Evolutionary conservation across 1,284 basidiomycete genomes (phyloP), one percentile per base, ranked within the genome.

Genomic region (Sporisorium iseilematis-ciliati): DNA sequence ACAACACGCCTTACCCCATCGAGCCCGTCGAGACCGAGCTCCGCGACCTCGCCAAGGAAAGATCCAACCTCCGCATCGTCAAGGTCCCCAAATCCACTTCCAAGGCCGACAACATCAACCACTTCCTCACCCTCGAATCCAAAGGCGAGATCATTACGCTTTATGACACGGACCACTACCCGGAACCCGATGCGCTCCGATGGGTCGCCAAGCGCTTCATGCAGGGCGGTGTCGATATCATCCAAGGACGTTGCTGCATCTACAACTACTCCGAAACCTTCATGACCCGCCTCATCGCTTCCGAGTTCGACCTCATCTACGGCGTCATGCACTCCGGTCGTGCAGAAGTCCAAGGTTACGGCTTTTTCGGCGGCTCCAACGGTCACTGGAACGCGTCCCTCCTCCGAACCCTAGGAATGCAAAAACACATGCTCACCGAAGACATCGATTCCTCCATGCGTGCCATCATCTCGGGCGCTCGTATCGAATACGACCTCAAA

Each of bases 361-460:
- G 79, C 20, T 70, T 82, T 68, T 81, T 82, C 51, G 81, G 81
- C 53, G 81, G 81, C 10, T 72, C 70, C 46, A 82, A 82, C 66
- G 81, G 81, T 18, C 75, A 79, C 59, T 82, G 81, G 81, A 82
- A 81, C 59, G 73, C 78, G 6, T 79, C 77, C 26, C 68, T 82
- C 14, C 71, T 82, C 12, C 62, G 62, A 10, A 70, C 79, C 7
- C 65, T 82, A 1, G 75, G 71, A 2, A 77, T 82, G 74, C 68
- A 81, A 31, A 75, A 74, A 50, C 65, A 77, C 42, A 81, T 81
- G 79, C 61, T 81, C 7, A 81, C 81, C 40, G 81, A 82, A 52
- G 81, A 82, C 48, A 81, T 82, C 40, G 80, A 82, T 50, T 75
- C 77, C 7, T 73, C 77, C 20, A 55, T 82, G 46, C 80, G 81